Evolutionary conservation across 2,329 filamentous ascomycete species (phyloP), one percentile per base, ranked within the genome.

Genomic region (Colletotrichum musicola): DNA sequence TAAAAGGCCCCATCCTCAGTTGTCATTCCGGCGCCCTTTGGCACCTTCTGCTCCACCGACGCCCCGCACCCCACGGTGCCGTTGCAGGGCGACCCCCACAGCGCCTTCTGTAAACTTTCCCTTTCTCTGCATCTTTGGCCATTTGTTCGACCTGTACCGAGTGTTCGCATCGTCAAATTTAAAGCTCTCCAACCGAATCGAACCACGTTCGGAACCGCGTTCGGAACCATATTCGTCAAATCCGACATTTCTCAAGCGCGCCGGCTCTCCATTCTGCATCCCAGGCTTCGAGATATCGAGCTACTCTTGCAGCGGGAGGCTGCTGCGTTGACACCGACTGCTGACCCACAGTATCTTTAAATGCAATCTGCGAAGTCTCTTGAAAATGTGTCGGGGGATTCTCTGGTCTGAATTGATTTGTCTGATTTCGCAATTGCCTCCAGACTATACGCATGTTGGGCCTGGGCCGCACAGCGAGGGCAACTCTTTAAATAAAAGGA

Each of bases 1-100:
- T 20, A 3, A 14, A 22, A 0, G 12, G 47, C 59, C 49, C 58
- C 59, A 20, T 54, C 10, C 14, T 10, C 7, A 27, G 16, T 14
- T 47, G 59, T 54, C 49, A 53, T 46, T 54, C 25, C 35, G 49
- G 59, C 59, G 59, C 59, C 59, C 59, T 62, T 53, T 51, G 49
- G 49, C 22, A 9, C 38, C 20, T 27, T 62, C 59, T 10, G 7
- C 47, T 35, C 59, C 59, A 62, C 59, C 53, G 18, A 44, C 38
- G 49, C 54, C 65, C 61, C 54, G 40, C 61, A 38, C 40, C 27
- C 27, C 9, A 35, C 9, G 30, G 10, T 10, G 6, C 30, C 7
- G 30, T 35, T 4, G 10, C 30, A 64, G 30, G 54, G 18, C 3
- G 18, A 2, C 14, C 38, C 62, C 63, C 63, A 60, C 62, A 4